Percentiles rank a stretch among this genome's conserved stretches.
phyloP scores from a whole-genome alignment of 176 grass and related monocot species.

The Alloteropsis semialata region DNA sequence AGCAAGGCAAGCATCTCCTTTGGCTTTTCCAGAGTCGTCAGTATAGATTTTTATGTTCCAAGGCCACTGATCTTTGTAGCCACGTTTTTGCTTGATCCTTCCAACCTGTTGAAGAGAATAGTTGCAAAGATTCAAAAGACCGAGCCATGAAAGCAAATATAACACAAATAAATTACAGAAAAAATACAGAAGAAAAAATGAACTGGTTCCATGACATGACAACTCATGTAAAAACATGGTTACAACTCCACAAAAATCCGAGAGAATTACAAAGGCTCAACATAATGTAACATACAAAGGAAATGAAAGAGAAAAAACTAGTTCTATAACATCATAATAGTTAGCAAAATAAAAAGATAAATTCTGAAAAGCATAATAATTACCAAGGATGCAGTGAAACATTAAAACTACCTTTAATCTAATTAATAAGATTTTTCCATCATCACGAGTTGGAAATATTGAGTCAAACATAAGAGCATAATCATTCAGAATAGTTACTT shows the following conservation, averaged over 20 bases:
- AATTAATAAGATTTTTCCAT: not conserved
- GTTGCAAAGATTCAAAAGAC: slow-evolving; percentile 3
- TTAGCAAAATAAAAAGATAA: not conserved
- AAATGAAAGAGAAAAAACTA: not conserved
- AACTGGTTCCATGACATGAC: not conserved
- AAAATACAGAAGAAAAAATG: not conserved
- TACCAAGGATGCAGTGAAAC: not conserved
- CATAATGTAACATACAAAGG: not conserved
- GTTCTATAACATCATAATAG: not conserved
- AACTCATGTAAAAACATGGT: not conserved
- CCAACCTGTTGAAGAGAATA: slow-evolving; percentile 64
- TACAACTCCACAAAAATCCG: not conserved
- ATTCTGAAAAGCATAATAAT: not conserved
- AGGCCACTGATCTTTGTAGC: slow-evolving; percentile 98
- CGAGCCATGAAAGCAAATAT: not conserved
- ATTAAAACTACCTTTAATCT: not conserved
- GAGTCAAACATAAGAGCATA: too few relatives aligned
- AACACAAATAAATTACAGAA: not conserved
- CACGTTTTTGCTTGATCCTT: slow-evolving; percentile 98
- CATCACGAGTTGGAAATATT: too few relatives aligned
- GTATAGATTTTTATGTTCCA: slow-evolving; percentile 99
- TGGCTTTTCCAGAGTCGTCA: slow-evolving; percentile 86
- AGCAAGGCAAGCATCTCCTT: slow-evolving; percentile 95
- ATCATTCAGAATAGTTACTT: too few relatives aligned
- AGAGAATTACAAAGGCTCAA: not conserved